Percentiles rank a stretch among this genome's conserved stretches.
Evolutionary conservation across 192 early-diverging fungal genomes (phyloP).

Genomic region (Allomyces arbusculus): DNA sequence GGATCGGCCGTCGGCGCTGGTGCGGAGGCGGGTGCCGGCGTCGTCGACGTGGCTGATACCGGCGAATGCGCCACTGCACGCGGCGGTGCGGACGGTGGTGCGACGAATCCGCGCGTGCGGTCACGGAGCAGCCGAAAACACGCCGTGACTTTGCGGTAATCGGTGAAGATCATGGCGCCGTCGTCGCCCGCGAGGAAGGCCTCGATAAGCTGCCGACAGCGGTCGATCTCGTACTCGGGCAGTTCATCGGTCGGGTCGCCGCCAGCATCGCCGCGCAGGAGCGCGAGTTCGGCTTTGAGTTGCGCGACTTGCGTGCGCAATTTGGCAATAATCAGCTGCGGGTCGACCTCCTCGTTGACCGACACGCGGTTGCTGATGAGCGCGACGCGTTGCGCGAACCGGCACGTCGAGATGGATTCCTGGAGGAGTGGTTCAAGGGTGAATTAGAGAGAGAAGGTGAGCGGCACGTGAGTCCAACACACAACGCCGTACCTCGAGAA

Average conservation of each 20-base stretch:
- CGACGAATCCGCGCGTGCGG: too few relatives aligned
- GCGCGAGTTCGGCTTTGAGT: constrained; percentile 29
- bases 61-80: background rate
- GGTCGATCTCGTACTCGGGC: constrained; percentile 32
- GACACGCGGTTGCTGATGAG: constrained; percentile 27
- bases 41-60: background rate
- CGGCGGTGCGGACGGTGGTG: background rate
- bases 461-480: too few relatives aligned
- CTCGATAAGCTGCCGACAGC: constrained; percentile 2
- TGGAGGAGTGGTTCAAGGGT: background rate
- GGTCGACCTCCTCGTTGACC: constrained; percentile 39
- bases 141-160: constrained; percentile 22
- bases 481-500: constrained; percentile 20
- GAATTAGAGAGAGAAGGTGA: background rate
- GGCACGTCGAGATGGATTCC: constrained; percentile 45
- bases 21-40: background rate
- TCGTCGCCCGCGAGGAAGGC: constrained; percentile 1
- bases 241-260: constrained; percentile 14
- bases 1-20: background rate
- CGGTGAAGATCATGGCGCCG: constrained; percentile 18
- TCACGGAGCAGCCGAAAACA: constrained; percentile 19
- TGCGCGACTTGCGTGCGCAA: constrained; percentile 25
- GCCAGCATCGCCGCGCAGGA: constrained; percentile 20
- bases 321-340: constrained; percentile 23
- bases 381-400: constrained; percentile 40